Evolutionary conservation across 805 yeast species (phyloP).

Genomic region (Candida broadrunensis): DNA sequence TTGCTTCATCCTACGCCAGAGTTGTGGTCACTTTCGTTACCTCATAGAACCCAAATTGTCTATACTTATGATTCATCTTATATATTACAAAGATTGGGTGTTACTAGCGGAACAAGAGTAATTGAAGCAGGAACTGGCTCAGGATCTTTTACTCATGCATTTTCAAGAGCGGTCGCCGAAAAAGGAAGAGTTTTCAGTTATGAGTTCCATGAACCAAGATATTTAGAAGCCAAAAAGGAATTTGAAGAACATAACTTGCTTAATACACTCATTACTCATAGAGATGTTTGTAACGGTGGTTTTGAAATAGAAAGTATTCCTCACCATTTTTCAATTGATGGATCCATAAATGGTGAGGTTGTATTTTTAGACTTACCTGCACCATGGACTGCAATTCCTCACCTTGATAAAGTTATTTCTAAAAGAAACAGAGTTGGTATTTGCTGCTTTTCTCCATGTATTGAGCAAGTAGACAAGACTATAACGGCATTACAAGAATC

Average conservation of each 20-base stretch:
- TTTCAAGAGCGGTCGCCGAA: constrained; percentile 70
- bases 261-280: constrained; percentile 70
- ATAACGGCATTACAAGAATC: constrained; percentile 66
- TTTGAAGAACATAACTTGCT: constrained; percentile 68
- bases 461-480: constrained; percentile 92
- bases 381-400: constrained; percentile 94
- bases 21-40: constrained; percentile 91
- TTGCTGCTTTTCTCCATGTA: constrained; percentile 97
- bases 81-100: constrained; percentile 76
- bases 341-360: constrained; percentile 57
- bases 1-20: constrained; percentile 91
- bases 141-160: constrained; percentile 91
- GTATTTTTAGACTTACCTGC: constrained; percentile 91
- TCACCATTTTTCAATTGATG: constrained; percentile 14
- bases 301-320: constrained; percentile 51
- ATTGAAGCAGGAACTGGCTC: constrained; percentile 99
- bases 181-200: constrained; percentile 72
- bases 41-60: constrained; percentile 97
- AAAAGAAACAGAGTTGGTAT: constrained; percentile 55
- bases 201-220: constrained; percentile 89
- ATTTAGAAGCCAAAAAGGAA: constrained; percentile 72
- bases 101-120: constrained; percentile 71
- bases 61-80: constrained; percentile 94
- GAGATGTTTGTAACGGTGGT: constrained; percentile 91
- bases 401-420: constrained; percentile 58